Evolutionary conservation across 495 filamentous ascomycete genomes (phyloP).

Genomic region (Cercophora scortea): DNA sequence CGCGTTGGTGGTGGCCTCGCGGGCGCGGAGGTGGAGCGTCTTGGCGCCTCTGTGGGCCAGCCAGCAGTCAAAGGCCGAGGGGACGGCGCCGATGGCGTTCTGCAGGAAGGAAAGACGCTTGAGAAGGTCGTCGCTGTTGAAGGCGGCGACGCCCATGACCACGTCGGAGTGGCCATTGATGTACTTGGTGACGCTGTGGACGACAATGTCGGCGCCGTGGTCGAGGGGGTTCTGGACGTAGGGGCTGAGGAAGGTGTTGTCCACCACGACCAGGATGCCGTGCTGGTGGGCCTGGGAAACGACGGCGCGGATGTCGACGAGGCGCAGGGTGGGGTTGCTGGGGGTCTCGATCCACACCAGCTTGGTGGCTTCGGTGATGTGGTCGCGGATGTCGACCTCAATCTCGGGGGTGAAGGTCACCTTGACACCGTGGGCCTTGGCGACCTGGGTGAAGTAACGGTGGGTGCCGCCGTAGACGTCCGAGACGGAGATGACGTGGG

Average conservation of each 20-base stretch:
- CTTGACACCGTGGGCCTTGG: slow-evolving; percentile 83
- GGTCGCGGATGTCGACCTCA: slow-evolving; percentile 71
- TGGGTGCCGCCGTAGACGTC: slow-evolving; percentile 98
- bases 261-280: slow-evolving; percentile 90
- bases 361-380: slow-evolving; percentile 87
- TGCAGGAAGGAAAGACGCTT: slow-evolving; percentile 82
- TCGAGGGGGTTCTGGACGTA: slow-evolving; percentile 95
- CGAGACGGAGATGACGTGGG: slow-evolving; percentile 90
- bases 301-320: slow-evolving; percentile 87
- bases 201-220: slow-evolving; percentile 92
- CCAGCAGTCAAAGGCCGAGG: slow-evolving; percentile 95
- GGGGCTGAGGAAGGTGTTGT: slow-evolving; percentile 96
- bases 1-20: slow-evolving; percentile 77
- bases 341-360: slow-evolving; percentile 96
- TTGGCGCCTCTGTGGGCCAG: slow-evolving; percentile 97
- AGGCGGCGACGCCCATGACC: slow-evolving; percentile 96
- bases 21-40: slow-evolving; percentile 87
- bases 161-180: slow-evolving; percentile 98
- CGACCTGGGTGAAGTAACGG: slow-evolving; percentile 98
- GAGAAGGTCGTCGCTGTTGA: slow-evolving; percentile 74
- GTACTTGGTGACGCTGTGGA: slow-evolving; percentile 99
- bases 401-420: slow-evolving; percentile 91
- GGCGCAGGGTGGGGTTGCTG: slow-evolving; percentile 82
- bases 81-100: slow-evolving; percentile 94
- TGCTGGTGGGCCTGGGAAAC: slow-evolving; percentile 74